Evolutionary conservation across 768 basidiomycete species (phyloP).

Genomic region (Suillus luteus): DNA sequence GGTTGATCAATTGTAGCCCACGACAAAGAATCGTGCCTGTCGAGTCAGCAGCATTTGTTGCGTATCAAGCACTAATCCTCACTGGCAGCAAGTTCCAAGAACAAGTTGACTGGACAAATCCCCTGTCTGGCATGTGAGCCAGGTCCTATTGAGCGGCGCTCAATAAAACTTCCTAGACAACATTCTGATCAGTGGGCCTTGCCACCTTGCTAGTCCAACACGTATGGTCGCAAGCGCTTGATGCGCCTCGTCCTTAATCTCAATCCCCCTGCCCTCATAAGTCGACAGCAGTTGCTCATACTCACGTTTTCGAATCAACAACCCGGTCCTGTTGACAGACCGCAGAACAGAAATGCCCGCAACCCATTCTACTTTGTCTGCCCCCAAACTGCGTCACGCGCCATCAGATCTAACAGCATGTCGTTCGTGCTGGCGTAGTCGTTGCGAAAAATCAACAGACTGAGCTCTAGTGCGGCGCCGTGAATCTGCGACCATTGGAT

Average conservation of each 20-base stretch:
- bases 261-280: conserved; percentile 67
- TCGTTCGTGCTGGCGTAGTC: conserved; percentile 42
- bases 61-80: background rate
- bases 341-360: conserved; percentile 60
- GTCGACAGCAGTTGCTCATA: conserved; percentile 55
- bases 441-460: conserved; percentile 46
- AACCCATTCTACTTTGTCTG: conserved; percentile 68
- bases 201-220: conserved; percentile 33
- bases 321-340: conserved; percentile 55
- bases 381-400: conserved; percentile 66
- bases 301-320: conserved; percentile 49
- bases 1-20: background rate
- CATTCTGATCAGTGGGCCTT: conserved; percentile 40
- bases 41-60: background rate
- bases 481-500: conserved; percentile 69
- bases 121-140: conserved; percentile 40
- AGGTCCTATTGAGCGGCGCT: conserved; percentile 42
- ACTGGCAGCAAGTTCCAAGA: background rate
- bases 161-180: background rate
- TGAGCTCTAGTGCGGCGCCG: conserved; percentile 60
- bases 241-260: conserved; percentile 64
- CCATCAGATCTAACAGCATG: conserved; percentile 60
- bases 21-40: background rate
- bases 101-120: conserved; percentile 13
- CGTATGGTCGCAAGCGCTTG: conserved; percentile 58